These are phyloP conservation scores for Neurospora intermedia DNA, from an alignment of 495 filamentous ascomycete species.

Conservation along the genomic window DNA sequence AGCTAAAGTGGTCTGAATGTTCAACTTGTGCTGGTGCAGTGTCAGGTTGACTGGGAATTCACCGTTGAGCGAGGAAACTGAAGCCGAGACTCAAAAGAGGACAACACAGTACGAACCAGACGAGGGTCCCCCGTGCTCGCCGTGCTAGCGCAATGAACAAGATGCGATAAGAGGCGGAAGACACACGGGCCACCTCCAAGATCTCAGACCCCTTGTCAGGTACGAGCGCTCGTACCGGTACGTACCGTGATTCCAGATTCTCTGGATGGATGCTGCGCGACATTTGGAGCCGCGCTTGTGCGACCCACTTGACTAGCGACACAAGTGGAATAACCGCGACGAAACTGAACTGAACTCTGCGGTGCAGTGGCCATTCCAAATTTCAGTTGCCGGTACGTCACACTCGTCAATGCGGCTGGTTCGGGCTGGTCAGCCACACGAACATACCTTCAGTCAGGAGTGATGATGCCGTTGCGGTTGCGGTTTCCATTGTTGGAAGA, in stretches of 20 bases:
- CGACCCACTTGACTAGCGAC: conserved; percentile 2
- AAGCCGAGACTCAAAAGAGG: neutral
- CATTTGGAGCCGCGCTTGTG: conserved; percentile 6
- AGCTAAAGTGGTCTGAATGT: too few relatives aligned
- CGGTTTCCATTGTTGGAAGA: neutral
- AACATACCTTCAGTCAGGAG: neutral
- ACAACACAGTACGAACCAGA: neutral
- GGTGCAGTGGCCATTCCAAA: neutral
- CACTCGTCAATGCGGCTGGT: neutral
- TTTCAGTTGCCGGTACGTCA: neutral
- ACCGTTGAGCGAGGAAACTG: neutral
- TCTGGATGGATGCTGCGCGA: conserved; percentile 4
- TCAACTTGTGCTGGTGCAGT: neutral
- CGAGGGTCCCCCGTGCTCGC: too few relatives aligned
- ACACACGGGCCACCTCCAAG: neutral
- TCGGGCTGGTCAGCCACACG: neutral
- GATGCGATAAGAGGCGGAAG: neutral
- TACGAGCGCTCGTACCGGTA: neutral
- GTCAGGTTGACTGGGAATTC: neutral
- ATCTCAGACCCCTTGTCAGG: neutral
- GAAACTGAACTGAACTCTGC: neutral
- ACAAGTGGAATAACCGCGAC: conserved; percentile 11
- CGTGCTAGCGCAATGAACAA: neutral
- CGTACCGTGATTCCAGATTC: neutral
- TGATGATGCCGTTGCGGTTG: neutral